These are phyloP conservation scores for Psidium guajava DNA, from an alignment of 345 rosid genomes.

Conservation along the genomic window DNA sequence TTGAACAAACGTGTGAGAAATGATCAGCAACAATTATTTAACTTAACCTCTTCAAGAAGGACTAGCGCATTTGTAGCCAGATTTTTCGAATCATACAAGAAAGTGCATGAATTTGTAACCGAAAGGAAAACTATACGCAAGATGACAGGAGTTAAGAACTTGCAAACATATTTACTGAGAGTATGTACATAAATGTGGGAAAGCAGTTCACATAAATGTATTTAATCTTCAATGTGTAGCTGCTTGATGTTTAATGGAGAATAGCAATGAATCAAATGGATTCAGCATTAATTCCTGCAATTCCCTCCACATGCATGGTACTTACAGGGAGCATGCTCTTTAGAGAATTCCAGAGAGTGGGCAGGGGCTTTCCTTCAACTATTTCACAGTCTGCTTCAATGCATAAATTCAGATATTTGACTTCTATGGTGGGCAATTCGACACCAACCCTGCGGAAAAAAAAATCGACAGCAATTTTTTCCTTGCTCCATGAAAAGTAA, in stretches of 20 bases:
- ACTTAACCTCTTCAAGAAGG: neutral
- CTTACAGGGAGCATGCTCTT: slow-evolving; percentile 37
- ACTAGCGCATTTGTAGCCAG: neutral
- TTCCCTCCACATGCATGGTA: neutral
- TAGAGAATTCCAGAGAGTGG: slow-evolving; percentile 63
- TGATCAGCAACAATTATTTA: neutral
- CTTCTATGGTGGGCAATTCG: slow-evolving; percentile 51
- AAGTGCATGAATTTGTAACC: neutral
- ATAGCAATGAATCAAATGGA: neutral
- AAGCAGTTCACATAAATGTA: neutral
- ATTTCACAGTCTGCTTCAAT: slow-evolving; percentile 65
- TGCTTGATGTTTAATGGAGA: neutral
- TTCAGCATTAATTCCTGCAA: neutral
- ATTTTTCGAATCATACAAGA: neutral
- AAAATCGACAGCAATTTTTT: neutral
- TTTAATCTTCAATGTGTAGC: neutral
- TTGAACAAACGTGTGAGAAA: neutral
- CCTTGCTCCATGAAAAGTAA: neutral
- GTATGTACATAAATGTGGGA: neutral
- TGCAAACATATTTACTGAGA: neutral
- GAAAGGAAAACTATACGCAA: neutral
- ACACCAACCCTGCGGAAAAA: slow-evolving; percentile 40
- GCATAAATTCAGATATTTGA: slow-evolving; percentile 37
- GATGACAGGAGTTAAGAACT: neutral
- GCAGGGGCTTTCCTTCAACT: slow-evolving; percentile 63